Evolutionary conservation across 352 stramenopile species (phyloP).

Genomic region (Phytophthora macrochlamydospora): DNA sequence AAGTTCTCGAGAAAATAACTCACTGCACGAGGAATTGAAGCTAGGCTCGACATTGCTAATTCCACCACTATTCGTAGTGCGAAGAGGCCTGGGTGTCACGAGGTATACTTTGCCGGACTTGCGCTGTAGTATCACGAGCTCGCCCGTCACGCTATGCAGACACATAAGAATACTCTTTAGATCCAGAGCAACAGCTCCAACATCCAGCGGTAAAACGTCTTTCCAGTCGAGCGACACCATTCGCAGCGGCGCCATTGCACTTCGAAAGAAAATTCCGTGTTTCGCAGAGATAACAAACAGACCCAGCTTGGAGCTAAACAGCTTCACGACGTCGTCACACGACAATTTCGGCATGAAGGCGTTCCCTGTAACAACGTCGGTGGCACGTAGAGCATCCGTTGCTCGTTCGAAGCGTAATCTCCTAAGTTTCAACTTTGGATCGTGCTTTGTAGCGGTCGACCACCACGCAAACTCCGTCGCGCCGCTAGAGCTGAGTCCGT

Average conservation of each 20-base stretch:
- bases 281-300: constrained; percentile 71
- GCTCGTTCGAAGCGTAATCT: constrained; percentile 75
- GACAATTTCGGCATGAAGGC: constrained; percentile 42
- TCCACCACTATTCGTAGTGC: constrained; percentile 1
- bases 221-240: constrained; percentile 51
- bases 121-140: constrained; percentile 61
- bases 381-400: constrained; percentile 69
- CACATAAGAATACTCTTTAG: constrained; percentile 37
- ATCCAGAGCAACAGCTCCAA: background rate
- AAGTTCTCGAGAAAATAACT: constrained; percentile 28
- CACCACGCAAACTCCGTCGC: constrained; percentile 77
- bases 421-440: constrained; percentile 70
- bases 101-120: constrained; percentile 44
- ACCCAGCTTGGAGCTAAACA: constrained; percentile 65
- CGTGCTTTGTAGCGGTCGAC: constrained; percentile 65
- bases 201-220: constrained; percentile 14
- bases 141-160: constrained; percentile 78
- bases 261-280: constrained; percentile 66
- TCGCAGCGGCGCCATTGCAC: constrained; percentile 41
- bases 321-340: constrained; percentile 36
- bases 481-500: constrained; percentile 25
- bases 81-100: constrained; percentile 33
- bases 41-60: constrained; percentile 1
- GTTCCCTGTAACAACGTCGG: constrained; percentile 74
- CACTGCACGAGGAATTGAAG: constrained; percentile 19